A percentile compares a stretch with the other conserved stretches of the same genome.
Evolutionary conservation across 1,139 yeast species (phyloP).

Genomic region (Kluyveromyces sp.): DNA sequence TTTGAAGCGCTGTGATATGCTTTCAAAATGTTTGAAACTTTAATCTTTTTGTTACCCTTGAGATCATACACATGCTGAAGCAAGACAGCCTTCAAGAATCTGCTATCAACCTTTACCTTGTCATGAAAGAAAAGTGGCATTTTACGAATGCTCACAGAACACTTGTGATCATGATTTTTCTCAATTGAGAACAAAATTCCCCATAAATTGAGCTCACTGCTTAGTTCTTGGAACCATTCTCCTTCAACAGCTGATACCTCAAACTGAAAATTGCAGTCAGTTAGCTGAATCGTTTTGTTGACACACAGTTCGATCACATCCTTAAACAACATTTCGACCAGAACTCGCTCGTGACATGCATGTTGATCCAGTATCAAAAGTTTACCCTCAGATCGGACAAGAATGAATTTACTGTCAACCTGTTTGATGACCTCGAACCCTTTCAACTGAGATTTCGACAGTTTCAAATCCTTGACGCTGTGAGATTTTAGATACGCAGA

Average conservation of each 20-base stretch:
- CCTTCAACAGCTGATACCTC: slow-evolving; percentile 30
- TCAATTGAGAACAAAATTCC: slow-evolving; percentile 35
- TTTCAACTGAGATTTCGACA: slow-evolving; percentile 1
- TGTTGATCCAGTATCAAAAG: slow-evolving; percentile 62
- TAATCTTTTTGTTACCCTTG: slow-evolving; percentile 20
- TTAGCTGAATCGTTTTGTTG: not conserved
- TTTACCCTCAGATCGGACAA: slow-evolving; percentile 31
- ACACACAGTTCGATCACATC: slow-evolving; percentile 18
- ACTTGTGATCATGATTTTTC: not conserved
- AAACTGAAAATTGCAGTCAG: slow-evolving; percentile 17
- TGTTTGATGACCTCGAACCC: slow-evolving; percentile 39
- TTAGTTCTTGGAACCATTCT: slow-evolving; percentile 31
- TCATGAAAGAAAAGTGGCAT: slow-evolving; percentile 38
- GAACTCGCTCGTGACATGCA: slow-evolving; percentile 68
- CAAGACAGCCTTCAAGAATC: slow-evolving; percentile 34
- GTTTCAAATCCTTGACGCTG: not conserved
- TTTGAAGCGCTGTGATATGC: slow-evolving; percentile 6
- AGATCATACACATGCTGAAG: slow-evolving; percentile 42
- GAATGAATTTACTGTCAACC: slow-evolving; percentile 52
- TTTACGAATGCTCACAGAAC: slow-evolving; percentile 30
- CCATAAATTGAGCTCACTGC: slow-evolving; percentile 36
- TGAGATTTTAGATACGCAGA: slow-evolving; percentile 4
- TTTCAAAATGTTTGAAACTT: slow-evolving; percentile 1
- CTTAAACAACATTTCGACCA: slow-evolving; percentile 43
- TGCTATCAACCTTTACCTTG: slow-evolving; percentile 29